Evolutionary conservation across 2,329 filamentous ascomycete genomes (phyloP), one percentile per base, ranked within the genome.

Genomic region (Calonectria pseudoreteaudii): DNA sequence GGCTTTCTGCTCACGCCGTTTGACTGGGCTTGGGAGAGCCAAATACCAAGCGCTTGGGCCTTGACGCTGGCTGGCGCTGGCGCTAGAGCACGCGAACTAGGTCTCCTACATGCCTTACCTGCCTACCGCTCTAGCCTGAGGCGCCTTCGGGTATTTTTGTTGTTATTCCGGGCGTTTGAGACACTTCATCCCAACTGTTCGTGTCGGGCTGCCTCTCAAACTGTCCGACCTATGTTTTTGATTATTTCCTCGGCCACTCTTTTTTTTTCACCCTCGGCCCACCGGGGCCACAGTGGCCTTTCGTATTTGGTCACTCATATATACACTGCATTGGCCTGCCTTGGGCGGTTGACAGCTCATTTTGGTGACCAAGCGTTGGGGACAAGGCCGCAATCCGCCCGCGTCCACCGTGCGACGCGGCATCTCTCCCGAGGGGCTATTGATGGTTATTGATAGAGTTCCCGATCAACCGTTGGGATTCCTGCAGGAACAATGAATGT

Each of bases 21-120:
- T 78, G 75, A 80, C 74, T 80, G 79, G 79, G 41, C 72, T 69
- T 67, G 44, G 64, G 60, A 66, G 58, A 2, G 30, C 38, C 34
- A 66, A 68, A 66, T 36, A 36, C 66, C 67, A 68, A 74, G 72
- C 68, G 71, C 71, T 66, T 58, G 38, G 71, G 50, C 60, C 60
- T 50, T 72, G 66, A 49, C 58, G 66, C 49, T 62, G 34, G 20
- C 56, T 62, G 34, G 20, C 56, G 65, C 28, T 53, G 58, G 62
- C 71, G 66, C 60, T 65, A 65, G 60, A 20, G 38, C 60, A 49
- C 60, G 16, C 56, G 56, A 65, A 38, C 44, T 31, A 7, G 23
- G 28, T 34, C 30, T 23, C 60, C 18, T 65, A 34, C 38, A 41
- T 58, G 14, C 52, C 36, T 58, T 65, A 65, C 36, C 28, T 58